Evolutionary conservation across 1,284 basidiomycete genomes (phyloP), one percentile per base, ranked within the genome.

Genomic region (Ceratobasidium sp.): DNA sequence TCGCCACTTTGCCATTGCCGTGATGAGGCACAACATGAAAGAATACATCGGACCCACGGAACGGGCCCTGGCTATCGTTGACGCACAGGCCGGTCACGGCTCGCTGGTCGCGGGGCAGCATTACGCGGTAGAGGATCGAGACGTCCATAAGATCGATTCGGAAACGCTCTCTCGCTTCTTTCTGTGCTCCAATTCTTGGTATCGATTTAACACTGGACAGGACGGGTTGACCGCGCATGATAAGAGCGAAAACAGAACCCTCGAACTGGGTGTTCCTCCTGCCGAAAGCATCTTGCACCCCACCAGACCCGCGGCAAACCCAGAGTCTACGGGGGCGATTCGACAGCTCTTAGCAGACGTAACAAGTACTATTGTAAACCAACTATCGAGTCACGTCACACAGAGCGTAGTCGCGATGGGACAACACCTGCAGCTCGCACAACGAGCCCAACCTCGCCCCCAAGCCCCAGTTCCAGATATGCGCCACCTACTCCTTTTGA

Each of bases 1-100:
- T 24, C 62, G 62, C 22, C 62, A 64, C 44, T 33, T 64, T 48
- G 62, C 45, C 59, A 47, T 63, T 1, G 24, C n/a, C 14, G 11
- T 47, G 2, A 29, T 29, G 50, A 47, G 64, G 14, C 44, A 64
- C 15, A n/a, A 53, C 27, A 50, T 50, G 27, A 31, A 27, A 27
- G 50, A 56, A 4, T 17, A 17, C 2, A 22, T 44, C 11, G 66
- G 27, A 1, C 66, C 66, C 17, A n/a, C 24, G 14, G 29, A 66
- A 22, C 64, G 44, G 4, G 50, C 64, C 1, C 27, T 53, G 8
- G 48, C 48, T 11, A 7, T 66, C 6, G 50, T 66, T 3, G 64
- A 66, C 36, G 14, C 27, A 8, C 64, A 66, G 50, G 27, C 64
- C 8, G 64, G 47, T 9, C 64, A 66, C 22, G 33, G 22, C 24